Conservation (phyloP, 371 early-diverging fungal species). For the Mortierella sp. region DNA sequence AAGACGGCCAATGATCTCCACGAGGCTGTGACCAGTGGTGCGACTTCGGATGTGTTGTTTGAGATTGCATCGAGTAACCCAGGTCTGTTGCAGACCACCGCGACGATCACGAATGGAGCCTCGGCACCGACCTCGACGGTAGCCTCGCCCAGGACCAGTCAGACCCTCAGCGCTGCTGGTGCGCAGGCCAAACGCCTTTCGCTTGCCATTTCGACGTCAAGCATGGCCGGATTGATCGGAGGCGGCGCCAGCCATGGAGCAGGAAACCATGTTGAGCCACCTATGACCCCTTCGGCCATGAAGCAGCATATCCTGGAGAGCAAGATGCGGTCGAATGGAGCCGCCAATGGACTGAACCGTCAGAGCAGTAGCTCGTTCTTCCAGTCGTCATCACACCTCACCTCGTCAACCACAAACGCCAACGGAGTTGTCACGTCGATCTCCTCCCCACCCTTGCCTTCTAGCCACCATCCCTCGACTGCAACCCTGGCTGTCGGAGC, state of each 20-base stretch:
- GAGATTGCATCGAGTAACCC: constrained; percentile 32
- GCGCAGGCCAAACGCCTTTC: constrained; percentile 35
- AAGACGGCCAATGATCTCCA: constrained; percentile 56
- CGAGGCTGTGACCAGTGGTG: constrained; percentile 53
- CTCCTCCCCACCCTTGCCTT: constrained; percentile 27
- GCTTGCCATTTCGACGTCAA: constrained; percentile 26
- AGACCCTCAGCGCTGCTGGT: constrained; percentile 9
- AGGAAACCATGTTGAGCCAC: constrained; percentile 22
- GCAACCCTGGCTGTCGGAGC: constrained; percentile 39
- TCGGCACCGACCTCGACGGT: constrained; percentile 3
- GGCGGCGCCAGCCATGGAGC: neutral
- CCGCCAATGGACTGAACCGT: constrained; percentile 8
- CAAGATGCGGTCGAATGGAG: constrained; percentile 31
- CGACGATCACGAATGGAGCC: neutral
- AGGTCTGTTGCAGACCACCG: neutral
- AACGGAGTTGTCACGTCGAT: constrained; percentile 22
- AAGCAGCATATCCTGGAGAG: constrained; percentile 49
- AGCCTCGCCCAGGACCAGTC: constrained; percentile 30
- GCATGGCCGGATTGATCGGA: neutral
- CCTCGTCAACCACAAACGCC: constrained; percentile 8
- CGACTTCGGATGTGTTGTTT: constrained; percentile 42
- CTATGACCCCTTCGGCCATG: constrained; percentile 51
- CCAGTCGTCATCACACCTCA: neutral
- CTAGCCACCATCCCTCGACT: constrained; percentile 22
- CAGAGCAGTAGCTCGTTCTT: constrained; percentile 22